phyloP scores from a whole-genome alignment of 176 grass and related monocot species.

The Eragrostis curvula region DNA sequence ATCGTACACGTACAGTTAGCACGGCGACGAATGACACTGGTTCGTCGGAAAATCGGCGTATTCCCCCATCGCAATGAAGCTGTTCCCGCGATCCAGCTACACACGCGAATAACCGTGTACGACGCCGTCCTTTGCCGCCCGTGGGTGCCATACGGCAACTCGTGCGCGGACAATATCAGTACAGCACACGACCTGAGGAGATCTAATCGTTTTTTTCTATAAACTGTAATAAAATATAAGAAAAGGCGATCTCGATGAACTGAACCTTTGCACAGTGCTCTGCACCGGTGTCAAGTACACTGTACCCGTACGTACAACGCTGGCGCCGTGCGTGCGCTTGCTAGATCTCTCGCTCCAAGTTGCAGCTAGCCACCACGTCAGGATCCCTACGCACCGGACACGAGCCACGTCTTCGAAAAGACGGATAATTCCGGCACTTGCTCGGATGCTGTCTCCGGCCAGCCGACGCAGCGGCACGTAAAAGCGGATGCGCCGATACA shows the following conservation, averaged over 20 bases:
- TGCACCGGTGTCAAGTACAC: background rate
- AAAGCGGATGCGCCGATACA: no score
- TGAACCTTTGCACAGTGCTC: background rate
- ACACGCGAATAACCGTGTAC: background rate
- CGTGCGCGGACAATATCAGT: background rate
- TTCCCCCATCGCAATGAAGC: background rate
- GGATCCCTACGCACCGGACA: background rate
- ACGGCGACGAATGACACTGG: background rate
- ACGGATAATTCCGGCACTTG: background rate
- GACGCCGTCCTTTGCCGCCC: background rate
- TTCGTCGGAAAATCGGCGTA: background rate
- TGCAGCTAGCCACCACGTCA: slow-evolving; percentile 7
- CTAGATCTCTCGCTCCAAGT: background rate
- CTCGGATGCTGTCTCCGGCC: no score
- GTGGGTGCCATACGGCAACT: background rate
- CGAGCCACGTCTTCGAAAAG: background rate
- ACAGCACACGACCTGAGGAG: background rate
- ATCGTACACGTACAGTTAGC: no score
- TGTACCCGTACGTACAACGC: background rate
- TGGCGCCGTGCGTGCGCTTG: background rate
- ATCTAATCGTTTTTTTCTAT: background rate
- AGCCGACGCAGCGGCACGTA: no score
- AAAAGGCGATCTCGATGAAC: background rate
- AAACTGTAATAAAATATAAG: no score
- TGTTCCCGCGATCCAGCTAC: background rate